phyloP scores from a whole-genome alignment of 441 rosid species.

The Rhodomyrtus psidioides region DNA sequence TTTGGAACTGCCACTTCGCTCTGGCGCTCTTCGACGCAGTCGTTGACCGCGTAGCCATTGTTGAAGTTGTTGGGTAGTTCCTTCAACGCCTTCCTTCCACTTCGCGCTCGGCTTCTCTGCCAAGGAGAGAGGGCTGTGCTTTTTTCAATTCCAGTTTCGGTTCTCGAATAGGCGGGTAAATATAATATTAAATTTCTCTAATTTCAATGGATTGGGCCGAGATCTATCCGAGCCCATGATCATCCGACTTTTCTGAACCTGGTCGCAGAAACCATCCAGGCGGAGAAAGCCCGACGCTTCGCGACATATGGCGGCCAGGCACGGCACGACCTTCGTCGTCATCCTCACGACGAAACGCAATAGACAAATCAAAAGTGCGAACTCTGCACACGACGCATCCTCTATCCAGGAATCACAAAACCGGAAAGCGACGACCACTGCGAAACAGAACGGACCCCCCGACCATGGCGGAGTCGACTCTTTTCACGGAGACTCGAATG shows the following conservation, averaged over 20 bases:
- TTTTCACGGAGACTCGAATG: conserved; percentile 27
- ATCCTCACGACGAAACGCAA: neutral
- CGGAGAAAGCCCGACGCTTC: neutral
- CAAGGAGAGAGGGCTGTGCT: too few relatives aligned
- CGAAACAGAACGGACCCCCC: neutral
- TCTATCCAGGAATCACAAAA: neutral
- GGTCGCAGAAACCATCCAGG: conserved; percentile 1
- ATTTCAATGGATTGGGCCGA: neutral
- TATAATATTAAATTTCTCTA: too few relatives aligned
- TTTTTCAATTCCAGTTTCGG: neutral
- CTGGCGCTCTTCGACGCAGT: neutral
- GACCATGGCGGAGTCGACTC: conserved; percentile 27
- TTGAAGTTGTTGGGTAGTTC: conserved; percentile 20
- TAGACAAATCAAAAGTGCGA: neutral
- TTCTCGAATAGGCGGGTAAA: neutral
- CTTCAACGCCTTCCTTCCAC: conserved; percentile 25
- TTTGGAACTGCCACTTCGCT: conserved; percentile 13
- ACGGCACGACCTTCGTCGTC: neutral
- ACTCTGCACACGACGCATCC: too few relatives aligned
- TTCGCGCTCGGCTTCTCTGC: conserved; percentile 6
- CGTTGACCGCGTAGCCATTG: neutral
- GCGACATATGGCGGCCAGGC: neutral
- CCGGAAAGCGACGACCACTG: neutral
- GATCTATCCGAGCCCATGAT: neutral
- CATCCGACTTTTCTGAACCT: conserved; percentile 5